phyloP scores from a whole-genome alignment of 2,329 filamentous ascomycete genomes.

The Penicillium sp. region DNA sequence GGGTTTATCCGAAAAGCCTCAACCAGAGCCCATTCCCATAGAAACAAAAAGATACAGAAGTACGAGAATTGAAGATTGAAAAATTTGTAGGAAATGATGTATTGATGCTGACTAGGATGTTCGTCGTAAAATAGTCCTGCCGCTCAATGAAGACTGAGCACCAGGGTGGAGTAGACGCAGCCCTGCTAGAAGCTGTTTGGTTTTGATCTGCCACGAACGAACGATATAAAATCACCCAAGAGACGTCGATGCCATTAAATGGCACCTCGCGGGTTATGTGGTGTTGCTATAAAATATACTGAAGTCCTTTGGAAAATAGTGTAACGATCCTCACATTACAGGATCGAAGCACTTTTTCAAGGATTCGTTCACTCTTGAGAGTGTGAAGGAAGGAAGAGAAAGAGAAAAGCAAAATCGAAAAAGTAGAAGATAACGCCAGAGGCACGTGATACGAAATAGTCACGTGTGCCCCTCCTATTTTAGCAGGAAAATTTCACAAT shows the following conservation, averaged over 20 bases:
- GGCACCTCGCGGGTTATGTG: conserved; percentile 30
- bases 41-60: not conserved
- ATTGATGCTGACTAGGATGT: conserved; percentile 31
- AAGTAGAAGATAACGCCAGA: conserved; percentile 4
- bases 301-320: no score
- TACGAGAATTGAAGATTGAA: not conserved
- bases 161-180: conserved; percentile 53
- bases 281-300: conserved; percentile 4
- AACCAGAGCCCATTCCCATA: not conserved
- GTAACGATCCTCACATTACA: conserved; percentile 17
- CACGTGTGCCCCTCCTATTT: conserved; percentile 10
- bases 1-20: not conserved
- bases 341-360: conserved; percentile 1
- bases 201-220: conserved; percentile 51
- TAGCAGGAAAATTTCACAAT: conserved; percentile 13
- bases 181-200: conserved; percentile 51
- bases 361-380: not conserved
- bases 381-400: not conserved
- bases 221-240: conserved; percentile 40
- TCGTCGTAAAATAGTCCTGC: conserved; percentile 50
- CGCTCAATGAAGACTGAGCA: conserved; percentile 39
- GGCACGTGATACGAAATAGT: conserved; percentile 14
- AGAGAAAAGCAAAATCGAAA: not conserved
- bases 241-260: conserved; percentile 34
- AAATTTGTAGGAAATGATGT: not conserved